These are phyloP conservation scores for Metschnikowia proteae DNA, from an alignment of 805 yeast species.

Conservation along the genomic window DNA sequence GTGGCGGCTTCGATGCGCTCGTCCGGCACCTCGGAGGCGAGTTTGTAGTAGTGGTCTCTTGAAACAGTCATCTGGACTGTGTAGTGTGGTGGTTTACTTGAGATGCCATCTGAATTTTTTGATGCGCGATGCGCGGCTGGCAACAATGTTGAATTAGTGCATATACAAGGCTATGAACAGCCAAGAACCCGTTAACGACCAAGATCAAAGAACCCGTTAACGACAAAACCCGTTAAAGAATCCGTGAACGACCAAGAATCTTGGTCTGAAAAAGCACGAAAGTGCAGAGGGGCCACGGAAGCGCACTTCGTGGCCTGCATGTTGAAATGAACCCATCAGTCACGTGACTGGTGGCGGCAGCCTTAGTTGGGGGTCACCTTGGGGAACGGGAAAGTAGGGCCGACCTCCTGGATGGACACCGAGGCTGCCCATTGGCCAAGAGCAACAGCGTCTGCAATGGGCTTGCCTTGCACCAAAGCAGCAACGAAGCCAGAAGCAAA, in stretches of 20 bases:
- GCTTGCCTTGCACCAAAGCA: slow-evolving; percentile 72
- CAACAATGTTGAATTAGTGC: slow-evolving; percentile 19
- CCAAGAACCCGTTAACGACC: neutral
- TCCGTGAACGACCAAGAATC: no score
- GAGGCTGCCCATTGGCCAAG: slow-evolving; percentile 97
- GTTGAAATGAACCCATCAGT: slow-evolving; percentile 15
- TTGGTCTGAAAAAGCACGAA: neutral
- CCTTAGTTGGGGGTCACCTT: slow-evolving; percentile 42
- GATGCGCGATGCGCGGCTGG: slow-evolving; percentile 5
- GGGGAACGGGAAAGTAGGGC: slow-evolving; percentile 89
- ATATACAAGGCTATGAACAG: neutral
- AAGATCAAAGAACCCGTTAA: no score
- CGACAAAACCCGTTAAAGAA: no score
- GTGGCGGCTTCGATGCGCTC: slow-evolving; percentile 76
- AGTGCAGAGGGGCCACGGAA: no score
- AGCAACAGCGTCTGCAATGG: slow-evolving; percentile 58
- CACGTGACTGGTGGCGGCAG: neutral
- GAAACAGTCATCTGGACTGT: slow-evolving; percentile 46
- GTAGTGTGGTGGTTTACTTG: neutral
- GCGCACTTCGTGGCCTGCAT: slow-evolving; percentile 4
- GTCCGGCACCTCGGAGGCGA: slow-evolving; percentile 70
- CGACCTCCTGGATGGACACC: slow-evolving; percentile 85
- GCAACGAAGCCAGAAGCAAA: slow-evolving; percentile 96
- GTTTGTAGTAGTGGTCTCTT: slow-evolving; percentile 69
- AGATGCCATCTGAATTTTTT: slow-evolving; percentile 4